Evolutionary conservation across 371 early-diverging fungal genomes (phyloP).

Genomic region (Mucor plumbeus): DNA sequence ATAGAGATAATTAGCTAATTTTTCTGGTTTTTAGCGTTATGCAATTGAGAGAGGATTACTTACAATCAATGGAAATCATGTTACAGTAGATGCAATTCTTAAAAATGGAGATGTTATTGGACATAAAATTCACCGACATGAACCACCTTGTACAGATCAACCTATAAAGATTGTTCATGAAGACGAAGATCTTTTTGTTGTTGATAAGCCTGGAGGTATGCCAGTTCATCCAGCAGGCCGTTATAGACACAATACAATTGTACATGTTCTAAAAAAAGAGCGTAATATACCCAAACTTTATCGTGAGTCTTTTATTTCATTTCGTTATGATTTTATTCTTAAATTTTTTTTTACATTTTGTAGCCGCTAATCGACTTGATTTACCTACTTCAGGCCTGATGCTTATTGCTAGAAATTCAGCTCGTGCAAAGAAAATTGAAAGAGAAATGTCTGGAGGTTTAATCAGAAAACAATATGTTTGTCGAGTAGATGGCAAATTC

Average conservation of each 20-base stretch:
- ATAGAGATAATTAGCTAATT: not conserved
- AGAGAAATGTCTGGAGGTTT: slow-evolving; percentile 70
- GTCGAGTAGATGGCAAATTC: slow-evolving; percentile 86
- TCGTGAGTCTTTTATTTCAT: slow-evolving; percentile 51
- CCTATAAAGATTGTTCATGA: slow-evolving; percentile 66
- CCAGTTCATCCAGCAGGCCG: slow-evolving; percentile 86
- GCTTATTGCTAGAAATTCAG: slow-evolving; percentile 71
- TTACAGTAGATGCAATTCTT: slow-evolving; percentile 56
- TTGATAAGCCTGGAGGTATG: slow-evolving; percentile 90
- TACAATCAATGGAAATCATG: slow-evolving; percentile 71
- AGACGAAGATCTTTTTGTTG: slow-evolving; percentile 70
- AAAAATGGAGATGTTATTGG: slow-evolving; percentile 77
- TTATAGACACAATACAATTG: slow-evolving; percentile 82
- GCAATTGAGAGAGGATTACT: slow-evolving; percentile 85
- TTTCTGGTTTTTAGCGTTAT: slow-evolving; percentile 45
- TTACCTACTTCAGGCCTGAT: slow-evolving; percentile 91
- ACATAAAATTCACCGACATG: slow-evolving; percentile 92
- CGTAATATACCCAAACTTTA: slow-evolving; percentile 67
- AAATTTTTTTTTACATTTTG: not conserved
- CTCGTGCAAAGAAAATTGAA: slow-evolving; percentile 68
- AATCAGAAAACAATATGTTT: slow-evolving; percentile 82
- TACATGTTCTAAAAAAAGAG: slow-evolving; percentile 76
- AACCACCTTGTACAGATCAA: slow-evolving; percentile 84
- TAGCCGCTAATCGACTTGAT: slow-evolving; percentile 89
- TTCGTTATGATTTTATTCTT: slow-evolving; percentile 20